phyloP scores from a whole-genome alignment of 495 filamentous ascomycete species.

The Tuber brumale region DNA sequence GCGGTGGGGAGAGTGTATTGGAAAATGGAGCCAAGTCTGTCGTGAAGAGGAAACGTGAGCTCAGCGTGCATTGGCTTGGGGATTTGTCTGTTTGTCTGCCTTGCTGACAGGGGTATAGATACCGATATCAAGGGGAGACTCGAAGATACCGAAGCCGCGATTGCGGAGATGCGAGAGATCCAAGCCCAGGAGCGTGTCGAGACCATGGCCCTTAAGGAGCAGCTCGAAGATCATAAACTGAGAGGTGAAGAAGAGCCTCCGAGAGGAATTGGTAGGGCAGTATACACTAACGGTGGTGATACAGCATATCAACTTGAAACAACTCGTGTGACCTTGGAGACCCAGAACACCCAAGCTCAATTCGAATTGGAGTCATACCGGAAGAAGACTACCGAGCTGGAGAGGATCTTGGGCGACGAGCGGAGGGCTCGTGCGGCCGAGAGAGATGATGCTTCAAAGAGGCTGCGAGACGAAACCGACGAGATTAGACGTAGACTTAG shows the following conservation, averaged over 20 bases:
- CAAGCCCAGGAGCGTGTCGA: conserved; percentile 33
- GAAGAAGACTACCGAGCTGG: conserved; percentile 32
- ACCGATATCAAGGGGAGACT: conserved; percentile 37
- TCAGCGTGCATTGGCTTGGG: neutral
- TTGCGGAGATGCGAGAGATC: conserved; percentile 34
- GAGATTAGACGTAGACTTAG: conserved; percentile 36
- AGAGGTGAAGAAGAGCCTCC: conserved; percentile 20
- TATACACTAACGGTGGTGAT: conserved; percentile 17
- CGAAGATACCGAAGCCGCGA: conserved; percentile 35
- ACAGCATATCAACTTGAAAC: conserved; percentile 38
- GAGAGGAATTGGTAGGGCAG: conserved; percentile 9
- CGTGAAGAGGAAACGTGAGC: neutral
- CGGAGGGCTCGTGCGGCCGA: conserved; percentile 34
- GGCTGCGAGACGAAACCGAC: conserved; percentile 38
- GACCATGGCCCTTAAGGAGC: conserved; percentile 33
- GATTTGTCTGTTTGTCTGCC: conserved; percentile 7
- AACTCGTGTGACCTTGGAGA: conserved; percentile 37
- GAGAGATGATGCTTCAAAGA: conserved; percentile 35
- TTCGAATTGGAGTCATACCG: conserved; percentile 35
- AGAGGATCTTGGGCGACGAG: conserved; percentile 37
- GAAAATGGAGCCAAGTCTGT: neutral
- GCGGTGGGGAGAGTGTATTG: neutral
- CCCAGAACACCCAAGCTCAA: conserved; percentile 30
- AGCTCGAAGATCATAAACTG: conserved; percentile 36
- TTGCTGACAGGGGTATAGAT: conserved; percentile 32